Conservation (phyloP, 345 rosid genomes). For the Durio zibethinus region DNA sequence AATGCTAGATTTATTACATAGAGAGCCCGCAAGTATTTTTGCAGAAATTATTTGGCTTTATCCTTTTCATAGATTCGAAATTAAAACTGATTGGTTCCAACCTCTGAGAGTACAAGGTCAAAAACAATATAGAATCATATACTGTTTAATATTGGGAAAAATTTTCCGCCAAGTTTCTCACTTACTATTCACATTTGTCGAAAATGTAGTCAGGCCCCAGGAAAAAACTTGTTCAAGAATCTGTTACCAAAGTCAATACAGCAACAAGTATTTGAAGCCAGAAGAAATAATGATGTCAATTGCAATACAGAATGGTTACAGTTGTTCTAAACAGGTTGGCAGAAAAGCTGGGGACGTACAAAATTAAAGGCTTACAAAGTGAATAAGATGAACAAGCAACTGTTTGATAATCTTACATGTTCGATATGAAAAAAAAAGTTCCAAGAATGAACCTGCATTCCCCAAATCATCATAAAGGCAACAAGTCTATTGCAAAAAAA, state of each 20-base stretch:
- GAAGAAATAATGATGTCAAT: background rate
- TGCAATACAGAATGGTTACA: background rate
- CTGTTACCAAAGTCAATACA: background rate
- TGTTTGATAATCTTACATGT: background rate
- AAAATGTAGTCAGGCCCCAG: background rate
- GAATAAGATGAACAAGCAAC: background rate
- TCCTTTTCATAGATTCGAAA: too few relatives aligned
- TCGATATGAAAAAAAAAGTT: background rate
- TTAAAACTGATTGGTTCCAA: too few relatives aligned
- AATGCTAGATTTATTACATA: too few relatives aligned
- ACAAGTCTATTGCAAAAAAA: conserved; percentile 33
- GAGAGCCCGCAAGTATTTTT: too few relatives aligned
- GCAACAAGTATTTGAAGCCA: background rate
- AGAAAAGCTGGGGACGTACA: background rate
- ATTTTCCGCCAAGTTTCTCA: too few relatives aligned
- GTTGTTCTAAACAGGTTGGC: background rate
- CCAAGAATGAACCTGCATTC: background rate
- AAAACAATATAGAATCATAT: too few relatives aligned
- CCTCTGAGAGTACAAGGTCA: too few relatives aligned
- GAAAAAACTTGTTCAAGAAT: background rate
- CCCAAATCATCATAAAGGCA: background rate
- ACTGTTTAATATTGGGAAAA: too few relatives aligned
- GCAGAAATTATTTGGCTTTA: too few relatives aligned
- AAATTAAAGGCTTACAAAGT: too few relatives aligned
- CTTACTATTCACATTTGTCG: too few relatives aligned